A percentile compares a stretch with the other conserved stretches of the same genome.
These are phyloP conservation scores for Lactifluus echinatus DNA, from an alignment of 768 basidiomycete species.

Conservation along the genomic window DNA sequence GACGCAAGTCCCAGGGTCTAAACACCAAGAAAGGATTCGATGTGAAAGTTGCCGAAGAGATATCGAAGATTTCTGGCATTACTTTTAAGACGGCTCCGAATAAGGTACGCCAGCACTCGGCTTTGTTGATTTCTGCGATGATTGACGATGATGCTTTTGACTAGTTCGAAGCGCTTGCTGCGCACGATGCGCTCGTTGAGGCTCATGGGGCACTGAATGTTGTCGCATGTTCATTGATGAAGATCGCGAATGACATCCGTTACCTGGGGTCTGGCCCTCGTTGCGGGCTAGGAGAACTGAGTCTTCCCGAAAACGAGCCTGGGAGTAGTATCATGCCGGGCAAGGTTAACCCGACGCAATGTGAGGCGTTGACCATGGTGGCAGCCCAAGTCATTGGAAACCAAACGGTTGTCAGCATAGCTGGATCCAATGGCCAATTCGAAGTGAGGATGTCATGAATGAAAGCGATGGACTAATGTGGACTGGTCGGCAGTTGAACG, in stretches of 20 bases:
- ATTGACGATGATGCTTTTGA: not conserved
- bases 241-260: constrained; percentile 98
- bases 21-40: constrained; percentile 98
- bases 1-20: constrained; percentile 53
- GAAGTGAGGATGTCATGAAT: constrained; percentile 48
- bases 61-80: constrained; percentile 84
- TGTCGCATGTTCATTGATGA: constrained; percentile 95
- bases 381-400: constrained; percentile 98
- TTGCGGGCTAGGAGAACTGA: constrained; percentile 92
- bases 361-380: constrained; percentile 98
- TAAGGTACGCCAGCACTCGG: constrained; percentile 50
- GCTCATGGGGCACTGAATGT: constrained; percentile 95
- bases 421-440: constrained; percentile 93
- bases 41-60: constrained; percentile 84
- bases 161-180: constrained; percentile 93
- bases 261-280: constrained; percentile 97
- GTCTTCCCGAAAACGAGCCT: constrained; percentile 95
- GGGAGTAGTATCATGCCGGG: constrained; percentile 99
- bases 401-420: constrained; percentile 85
- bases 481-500: constrained; percentile 64
- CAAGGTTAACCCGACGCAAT: constrained; percentile 99
- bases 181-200: constrained; percentile 98
- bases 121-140: not conserved
- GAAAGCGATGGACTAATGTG: not conserved
- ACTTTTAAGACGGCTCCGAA: constrained; percentile 96